These are phyloP conservation scores for Apiotrichum montevideense DNA, from an alignment of 1,284 basidiomycete genomes.

Conservation along the genomic window DNA sequence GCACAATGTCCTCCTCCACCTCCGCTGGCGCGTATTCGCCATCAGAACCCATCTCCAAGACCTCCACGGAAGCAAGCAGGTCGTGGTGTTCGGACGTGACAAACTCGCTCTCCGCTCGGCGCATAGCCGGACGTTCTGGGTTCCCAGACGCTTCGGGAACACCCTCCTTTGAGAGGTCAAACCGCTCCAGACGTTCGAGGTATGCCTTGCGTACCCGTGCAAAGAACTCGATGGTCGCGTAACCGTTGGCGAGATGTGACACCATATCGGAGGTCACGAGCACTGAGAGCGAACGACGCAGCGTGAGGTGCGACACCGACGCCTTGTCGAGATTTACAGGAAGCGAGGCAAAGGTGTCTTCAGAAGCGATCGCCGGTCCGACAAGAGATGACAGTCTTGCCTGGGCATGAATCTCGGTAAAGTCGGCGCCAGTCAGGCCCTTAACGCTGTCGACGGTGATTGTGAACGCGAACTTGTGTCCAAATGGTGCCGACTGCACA, in stretches of 20 bases:
- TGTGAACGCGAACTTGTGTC: conserved; percentile 73
- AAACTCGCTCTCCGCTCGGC: conserved; percentile 85
- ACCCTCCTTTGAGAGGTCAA: conserved; percentile 10
- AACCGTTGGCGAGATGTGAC: conserved; percentile 63
- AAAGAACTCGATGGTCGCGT: conserved; percentile 82
- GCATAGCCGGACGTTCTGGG: conserved; percentile 57
- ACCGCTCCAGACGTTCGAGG: conserved; percentile 77
- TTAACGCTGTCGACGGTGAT: conserved; percentile 77
- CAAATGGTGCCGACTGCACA: conserved; percentile 51
- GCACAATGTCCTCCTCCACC: conserved; percentile 78
- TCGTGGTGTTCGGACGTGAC: conserved; percentile 84
- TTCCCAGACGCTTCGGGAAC: not conserved
- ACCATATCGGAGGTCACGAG: conserved; percentile 67
- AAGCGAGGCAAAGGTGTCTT: conserved; percentile 74
- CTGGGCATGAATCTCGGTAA: conserved; percentile 75
- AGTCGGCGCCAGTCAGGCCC: conserved; percentile 77
- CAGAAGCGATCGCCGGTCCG: conserved; percentile 61
- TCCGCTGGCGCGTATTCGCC: conserved; percentile 80
- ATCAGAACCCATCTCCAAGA: conserved; percentile 77
- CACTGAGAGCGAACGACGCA: conserved; percentile 72
- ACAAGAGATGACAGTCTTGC: conserved; percentile 73
- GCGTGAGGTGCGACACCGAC: conserved; percentile 67
- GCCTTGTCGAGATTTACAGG: conserved; percentile 66
- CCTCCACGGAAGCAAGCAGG: conserved; percentile 74
- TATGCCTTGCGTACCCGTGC: conserved; percentile 72